These are phyloP conservation scores for Sanguinoderma infundibulare DNA, from an alignment of 1,284 basidiomycete genomes.

Conservation along the genomic window DNA sequence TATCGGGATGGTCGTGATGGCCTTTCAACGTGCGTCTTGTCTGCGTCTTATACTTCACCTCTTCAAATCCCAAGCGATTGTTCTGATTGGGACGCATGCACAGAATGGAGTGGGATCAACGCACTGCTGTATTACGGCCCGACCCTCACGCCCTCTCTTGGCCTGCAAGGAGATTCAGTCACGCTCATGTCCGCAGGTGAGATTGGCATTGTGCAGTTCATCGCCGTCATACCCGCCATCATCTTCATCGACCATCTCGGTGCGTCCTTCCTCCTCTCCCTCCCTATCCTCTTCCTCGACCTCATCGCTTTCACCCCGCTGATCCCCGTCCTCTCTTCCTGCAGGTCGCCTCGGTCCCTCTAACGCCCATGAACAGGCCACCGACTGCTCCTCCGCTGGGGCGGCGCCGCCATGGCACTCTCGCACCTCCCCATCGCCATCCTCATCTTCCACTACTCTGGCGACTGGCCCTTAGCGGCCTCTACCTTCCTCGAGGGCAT, in stretches of 20 bases:
- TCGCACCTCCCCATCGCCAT: conserved; percentile 77
- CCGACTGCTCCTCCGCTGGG: conserved; percentile 67
- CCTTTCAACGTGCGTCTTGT: conserved; percentile 72
- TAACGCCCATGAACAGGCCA: conserved; percentile 46
- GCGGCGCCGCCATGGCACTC: conserved; percentile 71
- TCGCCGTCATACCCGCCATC: conserved; percentile 78
- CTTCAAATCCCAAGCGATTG: not conserved
- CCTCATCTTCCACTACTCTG: conserved; percentile 57
- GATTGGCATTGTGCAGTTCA: conserved; percentile 78
- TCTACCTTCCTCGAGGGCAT: too few relatives aligned
- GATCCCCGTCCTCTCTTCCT: too few relatives aligned
- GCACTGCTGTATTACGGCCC: conserved; percentile 84
- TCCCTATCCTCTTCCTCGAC: not conserved
- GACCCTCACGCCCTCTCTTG: conserved; percentile 66
- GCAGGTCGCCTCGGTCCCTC: not conserved
- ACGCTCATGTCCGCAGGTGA: conserved; percentile 75
- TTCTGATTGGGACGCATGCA: not conserved
- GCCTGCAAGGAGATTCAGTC: conserved; percentile 55
- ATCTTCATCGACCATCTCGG: conserved; percentile 75
- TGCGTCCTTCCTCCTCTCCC: conserved; percentile 34
- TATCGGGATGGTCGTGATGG: conserved; percentile 75
- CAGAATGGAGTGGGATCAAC: conserved; percentile 86
- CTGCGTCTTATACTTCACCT: not conserved
- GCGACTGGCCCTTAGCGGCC: conserved; percentile 63
- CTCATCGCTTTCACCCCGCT: not conserved